A percentile compares a stretch with the other conserved stretches of the same genome.
Evolutionary conservation across 139 green algal genomes (phyloP).

Genomic region (Picochlorum sp.): DNA sequence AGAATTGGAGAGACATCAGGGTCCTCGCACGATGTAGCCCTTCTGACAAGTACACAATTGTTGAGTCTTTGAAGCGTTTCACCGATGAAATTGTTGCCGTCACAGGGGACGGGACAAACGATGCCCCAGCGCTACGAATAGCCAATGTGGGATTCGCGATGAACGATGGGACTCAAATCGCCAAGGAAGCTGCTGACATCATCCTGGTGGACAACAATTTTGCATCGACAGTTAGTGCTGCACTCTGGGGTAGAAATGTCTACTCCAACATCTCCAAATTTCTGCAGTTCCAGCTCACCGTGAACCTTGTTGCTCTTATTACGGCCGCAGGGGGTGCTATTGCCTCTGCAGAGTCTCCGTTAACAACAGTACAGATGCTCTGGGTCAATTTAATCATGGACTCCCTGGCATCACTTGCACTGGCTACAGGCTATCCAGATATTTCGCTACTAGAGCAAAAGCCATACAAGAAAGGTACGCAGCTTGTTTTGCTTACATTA

Average conservation of each 20-base stretch:
- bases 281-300: slow-evolving; percentile 79
- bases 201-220: slow-evolving; percentile 89
- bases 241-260: slow-evolving; percentile 83
- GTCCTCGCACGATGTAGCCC: slow-evolving; percentile 88
- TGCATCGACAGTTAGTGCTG: slow-evolving; percentile 63
- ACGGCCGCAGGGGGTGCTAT: slow-evolving; percentile 57
- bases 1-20: slow-evolving; percentile 60
- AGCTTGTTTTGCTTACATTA: background rate
- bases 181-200: slow-evolving; percentile 81
- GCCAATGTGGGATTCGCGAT: slow-evolving; percentile 86
- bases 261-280: slow-evolving; percentile 76
- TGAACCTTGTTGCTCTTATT: slow-evolving; percentile 65
- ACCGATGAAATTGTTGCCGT: slow-evolving; percentile 41
- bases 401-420: slow-evolving; percentile 64
- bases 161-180: slow-evolving; percentile 67
- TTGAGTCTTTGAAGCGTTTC: slow-evolving; percentile 30
- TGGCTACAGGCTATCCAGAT: slow-evolving; percentile 72
- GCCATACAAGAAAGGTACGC: slow-evolving; percentile 41
- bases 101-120: slow-evolving; percentile 82
- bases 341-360: slow-evolving; percentile 39
- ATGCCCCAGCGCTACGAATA: slow-evolving; percentile 72
- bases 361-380: slow-evolving; percentile 70
- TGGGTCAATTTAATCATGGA: slow-evolving; percentile 95
- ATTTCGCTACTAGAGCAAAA: slow-evolving; percentile 49
- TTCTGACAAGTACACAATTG: slow-evolving; percentile 84